Conservation (phyloP, 352 stramenopile species). For the Globisporangium barbulae region DNA sequence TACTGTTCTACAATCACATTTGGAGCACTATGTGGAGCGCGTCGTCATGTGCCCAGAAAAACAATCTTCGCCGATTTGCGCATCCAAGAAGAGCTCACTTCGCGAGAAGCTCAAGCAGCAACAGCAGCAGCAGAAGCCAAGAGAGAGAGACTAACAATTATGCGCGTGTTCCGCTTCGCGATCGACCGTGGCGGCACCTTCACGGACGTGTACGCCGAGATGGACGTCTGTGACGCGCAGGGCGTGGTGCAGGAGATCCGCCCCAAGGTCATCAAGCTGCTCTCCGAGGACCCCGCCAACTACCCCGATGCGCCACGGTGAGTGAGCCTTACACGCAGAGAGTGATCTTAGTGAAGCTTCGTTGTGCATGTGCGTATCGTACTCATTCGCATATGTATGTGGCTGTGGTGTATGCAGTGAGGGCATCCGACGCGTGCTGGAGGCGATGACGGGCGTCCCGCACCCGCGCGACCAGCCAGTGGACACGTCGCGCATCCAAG, state of each 20-base stretch:
- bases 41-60: no score
- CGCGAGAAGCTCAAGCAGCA: neutral
- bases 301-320: slow-evolving; percentile 96
- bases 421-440: slow-evolving; percentile 93
- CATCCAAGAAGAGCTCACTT: slow-evolving; percentile 3
- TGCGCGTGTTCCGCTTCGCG: slow-evolving; percentile 90
- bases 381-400: neutral
- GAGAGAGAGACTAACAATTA: slow-evolving; percentile 5
- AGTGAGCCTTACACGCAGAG: neutral
- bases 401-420: slow-evolving; percentile 39
- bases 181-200: slow-evolving; percentile 98
- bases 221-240: slow-evolving; percentile 74
- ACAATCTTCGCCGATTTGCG: neutral
- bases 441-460: slow-evolving; percentile 88
- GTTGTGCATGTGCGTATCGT: neutral
- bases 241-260: slow-evolving; percentile 44
- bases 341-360: neutral
- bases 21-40: neutral
- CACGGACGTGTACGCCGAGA: slow-evolving; percentile 96
- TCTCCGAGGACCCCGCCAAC: slow-evolving; percentile 97
- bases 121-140: neutral
- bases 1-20: neutral
- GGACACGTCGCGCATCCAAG: slow-evolving; percentile 90
- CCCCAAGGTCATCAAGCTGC: slow-evolving; percentile 93
- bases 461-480: slow-evolving; percentile 85